Evolutionary conservation across 2,329 filamentous ascomycete genomes (phyloP).

Genomic region (Ascochyta pisi): DNA sequence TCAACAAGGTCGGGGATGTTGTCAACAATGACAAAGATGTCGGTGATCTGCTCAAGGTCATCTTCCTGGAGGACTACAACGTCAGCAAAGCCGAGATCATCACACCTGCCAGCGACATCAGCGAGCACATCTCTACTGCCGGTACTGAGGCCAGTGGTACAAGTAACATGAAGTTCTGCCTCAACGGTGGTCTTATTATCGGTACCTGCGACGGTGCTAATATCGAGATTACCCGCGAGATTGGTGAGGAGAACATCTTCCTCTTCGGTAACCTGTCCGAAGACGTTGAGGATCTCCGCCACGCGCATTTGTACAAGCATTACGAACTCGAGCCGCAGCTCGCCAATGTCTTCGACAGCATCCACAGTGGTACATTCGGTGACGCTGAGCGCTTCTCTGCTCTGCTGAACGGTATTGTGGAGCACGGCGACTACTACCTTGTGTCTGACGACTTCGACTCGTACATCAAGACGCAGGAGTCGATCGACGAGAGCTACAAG

Average conservation of each 20-base stretch:
- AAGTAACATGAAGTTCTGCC: slow-evolving; percentile 99
- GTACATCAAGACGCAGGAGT: slow-evolving; percentile 87
- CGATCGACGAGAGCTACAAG: slow-evolving; percentile 91
- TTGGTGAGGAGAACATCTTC: slow-evolving; percentile 97
- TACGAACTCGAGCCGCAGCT: slow-evolving; percentile 81
- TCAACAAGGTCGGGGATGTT: slow-evolving; percentile 88
- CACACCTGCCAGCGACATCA: slow-evolving; percentile 90
- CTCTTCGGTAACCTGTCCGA: slow-evolving; percentile 95
- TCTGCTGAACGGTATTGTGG: slow-evolving; percentile 81
- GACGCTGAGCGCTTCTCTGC: slow-evolving; percentile 79
- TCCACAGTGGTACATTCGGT: slow-evolving; percentile 82
- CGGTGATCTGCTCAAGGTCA: slow-evolving; percentile 92
- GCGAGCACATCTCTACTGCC: slow-evolving; percentile 97
- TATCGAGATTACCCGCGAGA: slow-evolving; percentile 96
- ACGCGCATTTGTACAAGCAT: slow-evolving; percentile 82
- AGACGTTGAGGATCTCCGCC: slow-evolving; percentile 94
- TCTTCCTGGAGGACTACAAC: slow-evolving; percentile 98
- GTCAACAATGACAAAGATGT: slow-evolving; percentile 93
- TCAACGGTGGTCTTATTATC: slow-evolving; percentile 96
- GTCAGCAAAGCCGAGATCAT: slow-evolving; percentile 99
- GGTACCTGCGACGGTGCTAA: slow-evolving; percentile 98
- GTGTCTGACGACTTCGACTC: slow-evolving; percentile 97
- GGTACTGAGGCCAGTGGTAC: slow-evolving; percentile 89
- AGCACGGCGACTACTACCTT: slow-evolving; percentile 97
- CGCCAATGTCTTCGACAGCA: slow-evolving; percentile 80